These are phyloP conservation scores for Medicago truncatula DNA, from an alignment of 306 rosid species.

Conservation along the genomic window DNA sequence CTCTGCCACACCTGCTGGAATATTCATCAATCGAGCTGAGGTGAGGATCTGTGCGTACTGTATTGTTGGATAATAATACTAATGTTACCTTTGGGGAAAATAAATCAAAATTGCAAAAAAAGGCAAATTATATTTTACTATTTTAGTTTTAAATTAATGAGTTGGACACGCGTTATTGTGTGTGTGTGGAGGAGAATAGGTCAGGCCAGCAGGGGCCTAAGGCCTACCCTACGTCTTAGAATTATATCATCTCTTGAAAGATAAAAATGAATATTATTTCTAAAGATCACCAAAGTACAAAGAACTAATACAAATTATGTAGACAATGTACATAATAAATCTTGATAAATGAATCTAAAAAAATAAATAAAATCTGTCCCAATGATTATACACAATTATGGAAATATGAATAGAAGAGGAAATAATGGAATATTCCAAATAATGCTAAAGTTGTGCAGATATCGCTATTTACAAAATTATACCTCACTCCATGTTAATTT, in stretches of 20 bases:
- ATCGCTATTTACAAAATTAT: not conserved
- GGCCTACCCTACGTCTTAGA: too few species aligned
- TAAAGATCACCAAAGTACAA: too few species aligned
- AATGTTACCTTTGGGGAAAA: constrained; percentile 16
- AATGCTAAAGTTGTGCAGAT: not conserved
- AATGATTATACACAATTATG: not conserved
- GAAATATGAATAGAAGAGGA: not conserved
- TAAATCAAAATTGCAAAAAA: constrained; percentile 12
- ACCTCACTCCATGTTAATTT: too few species aligned
- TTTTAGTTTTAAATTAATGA: constrained; percentile 25
- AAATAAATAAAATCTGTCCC: not conserved
- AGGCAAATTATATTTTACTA: constrained; percentile 26
- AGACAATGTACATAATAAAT: not conserved
- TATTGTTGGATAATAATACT: constrained; percentile 37
- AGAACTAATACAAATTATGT: not conserved
- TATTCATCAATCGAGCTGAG: constrained; percentile 89
- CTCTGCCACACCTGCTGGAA: constrained; percentile 86
- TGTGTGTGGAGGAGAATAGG: too few species aligned
- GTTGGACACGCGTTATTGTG: not conserved
- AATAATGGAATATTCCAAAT: not conserved
- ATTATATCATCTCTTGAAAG: too few species aligned
- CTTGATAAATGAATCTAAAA: not conserved
- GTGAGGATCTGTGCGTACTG: constrained; percentile 47
- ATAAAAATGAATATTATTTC: too few species aligned
- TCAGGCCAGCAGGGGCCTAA: too few species aligned